Evolutionary conservation across 2,329 filamentous ascomycete species (phyloP).

Genomic region (Chaetothyriales sp.): DNA sequence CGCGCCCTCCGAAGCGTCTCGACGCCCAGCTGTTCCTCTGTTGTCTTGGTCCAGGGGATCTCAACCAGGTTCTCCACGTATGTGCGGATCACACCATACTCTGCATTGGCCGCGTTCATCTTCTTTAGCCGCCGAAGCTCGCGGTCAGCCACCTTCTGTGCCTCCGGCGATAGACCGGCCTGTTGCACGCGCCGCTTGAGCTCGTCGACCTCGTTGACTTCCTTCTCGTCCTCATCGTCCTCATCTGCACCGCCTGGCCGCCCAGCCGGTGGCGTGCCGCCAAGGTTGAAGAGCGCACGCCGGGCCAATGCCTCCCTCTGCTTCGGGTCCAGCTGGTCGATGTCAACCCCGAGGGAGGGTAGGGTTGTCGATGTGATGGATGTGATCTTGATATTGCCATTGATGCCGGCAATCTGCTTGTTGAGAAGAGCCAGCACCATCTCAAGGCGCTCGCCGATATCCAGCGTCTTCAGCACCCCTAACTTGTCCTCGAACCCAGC

Average conservation of each 20-base stretch:
- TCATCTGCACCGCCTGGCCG: constrained; percentile 30
- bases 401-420: constrained; percentile 67
- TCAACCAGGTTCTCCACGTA: constrained; percentile 90
- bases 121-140: constrained; percentile 79
- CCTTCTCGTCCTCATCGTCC: constrained; percentile 53
- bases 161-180: constrained; percentile 68
- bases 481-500: constrained; percentile 83
- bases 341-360: constrained; percentile 44
- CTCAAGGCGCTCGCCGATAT: constrained; percentile 61
- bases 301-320: constrained; percentile 30
- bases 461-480: constrained; percentile 64
- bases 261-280: constrained; percentile 27
- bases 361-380: constrained; percentile 54
- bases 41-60: constrained; percentile 77
- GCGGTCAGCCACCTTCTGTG: constrained; percentile 75
- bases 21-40: constrained; percentile 69
- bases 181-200: constrained; percentile 74
- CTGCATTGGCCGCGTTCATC: constrained; percentile 91
- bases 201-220: constrained; percentile 79
- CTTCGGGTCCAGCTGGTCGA: constrained; percentile 34
- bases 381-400: constrained; percentile 75
- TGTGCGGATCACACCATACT: constrained; percentile 83
- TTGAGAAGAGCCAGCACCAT: constrained; percentile 72
- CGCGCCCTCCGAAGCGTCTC: constrained; percentile 66
- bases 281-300: constrained; percentile 30